phyloP scores from a whole-genome alignment of 2,329 filamentous ascomycete species.

The Nemania bipapillata region DNA sequence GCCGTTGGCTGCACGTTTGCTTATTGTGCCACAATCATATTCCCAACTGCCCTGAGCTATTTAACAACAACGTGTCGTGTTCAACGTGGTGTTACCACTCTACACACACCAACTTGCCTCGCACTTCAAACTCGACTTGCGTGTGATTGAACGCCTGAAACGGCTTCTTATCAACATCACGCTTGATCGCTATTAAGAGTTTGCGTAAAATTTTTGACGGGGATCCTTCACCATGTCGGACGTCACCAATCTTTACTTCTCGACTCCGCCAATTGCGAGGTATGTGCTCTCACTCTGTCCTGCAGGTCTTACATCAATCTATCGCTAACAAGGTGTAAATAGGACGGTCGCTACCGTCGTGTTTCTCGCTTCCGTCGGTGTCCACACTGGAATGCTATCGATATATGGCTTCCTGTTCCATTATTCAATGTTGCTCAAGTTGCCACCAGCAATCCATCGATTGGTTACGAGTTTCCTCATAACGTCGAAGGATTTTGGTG shows the following conservation, averaged over 20 bases:
- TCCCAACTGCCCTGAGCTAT: slow-evolving; percentile 41
- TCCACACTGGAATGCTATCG: slow-evolving; percentile 67
- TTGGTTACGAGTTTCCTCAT: slow-evolving; percentile 58
- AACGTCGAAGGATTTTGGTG: slow-evolving; percentile 56
- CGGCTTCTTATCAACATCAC: slow-evolving; percentile 8
- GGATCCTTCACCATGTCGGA: slow-evolving; percentile 53
- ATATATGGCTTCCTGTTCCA: slow-evolving; percentile 66
- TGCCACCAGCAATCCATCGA: slow-evolving; percentile 62
- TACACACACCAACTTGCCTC: slow-evolving; percentile 12
- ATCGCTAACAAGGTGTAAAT: slow-evolving; percentile 40
- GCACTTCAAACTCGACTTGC: slow-evolving; percentile 7
- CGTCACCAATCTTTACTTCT: slow-evolving; percentile 56
- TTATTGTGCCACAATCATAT: slow-evolving; percentile 42
- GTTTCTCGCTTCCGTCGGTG: slow-evolving; percentile 69
- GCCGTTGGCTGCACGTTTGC: slow-evolving; percentile 44
- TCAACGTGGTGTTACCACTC: slow-evolving; percentile 35
- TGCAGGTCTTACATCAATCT: neutral
- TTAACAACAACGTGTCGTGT: too few species aligned
- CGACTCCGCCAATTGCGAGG: slow-evolving; percentile 57
- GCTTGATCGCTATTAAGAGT: neutral
- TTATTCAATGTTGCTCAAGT: slow-evolving; percentile 63
- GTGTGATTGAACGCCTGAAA: slow-evolving; percentile 15
- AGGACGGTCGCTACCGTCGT: slow-evolving; percentile 76
- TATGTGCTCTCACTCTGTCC: slow-evolving; percentile 43
- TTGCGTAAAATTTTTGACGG: slow-evolving; percentile 3